phyloP scores from a whole-genome alignment of 139 green algal species.

The Chlamydomonas schloesseri region DNA sequence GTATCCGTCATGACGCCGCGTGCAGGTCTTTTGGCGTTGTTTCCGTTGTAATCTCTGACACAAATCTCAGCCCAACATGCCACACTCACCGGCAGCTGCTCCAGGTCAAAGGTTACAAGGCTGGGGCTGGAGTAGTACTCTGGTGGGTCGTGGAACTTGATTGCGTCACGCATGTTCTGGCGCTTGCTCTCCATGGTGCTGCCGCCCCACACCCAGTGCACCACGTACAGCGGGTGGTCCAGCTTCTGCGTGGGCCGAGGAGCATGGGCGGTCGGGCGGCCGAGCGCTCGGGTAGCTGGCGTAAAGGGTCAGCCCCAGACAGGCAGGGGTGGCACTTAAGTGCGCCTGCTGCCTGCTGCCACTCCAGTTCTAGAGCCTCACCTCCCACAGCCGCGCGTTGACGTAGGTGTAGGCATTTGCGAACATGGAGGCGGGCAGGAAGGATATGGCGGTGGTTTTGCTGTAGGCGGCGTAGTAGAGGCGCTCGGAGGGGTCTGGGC shows the following conservation, averaged over 20 bases:
- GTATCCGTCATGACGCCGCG: no score
- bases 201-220: constrained; percentile 56
- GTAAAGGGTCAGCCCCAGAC: no score
- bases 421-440: constrained; percentile 49
- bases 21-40: no score
- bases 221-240: neutral
- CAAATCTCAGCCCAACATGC: no score
- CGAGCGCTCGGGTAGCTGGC: no score
- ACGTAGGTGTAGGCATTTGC: constrained; percentile 58
- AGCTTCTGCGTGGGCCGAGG: neutral
- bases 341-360: no score
- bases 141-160: constrained; percentile 28
- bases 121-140: constrained; percentile 7
- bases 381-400: constrained; percentile 35
- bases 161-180: constrained; percentile 41
- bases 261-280: no score
- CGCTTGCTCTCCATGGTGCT: constrained; percentile 49
- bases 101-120: constrained; percentile 13
- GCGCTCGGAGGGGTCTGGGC: neutral
- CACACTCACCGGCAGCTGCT: neutral
- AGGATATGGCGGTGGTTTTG: constrained; percentile 47
- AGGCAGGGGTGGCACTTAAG: no score
- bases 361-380: no score
- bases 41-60: no score
- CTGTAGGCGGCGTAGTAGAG: constrained; percentile 28